Evolutionary conservation across 2,329 filamentous ascomycete genomes (phyloP).

Genomic region (Talaromyces amestolkiae): DNA sequence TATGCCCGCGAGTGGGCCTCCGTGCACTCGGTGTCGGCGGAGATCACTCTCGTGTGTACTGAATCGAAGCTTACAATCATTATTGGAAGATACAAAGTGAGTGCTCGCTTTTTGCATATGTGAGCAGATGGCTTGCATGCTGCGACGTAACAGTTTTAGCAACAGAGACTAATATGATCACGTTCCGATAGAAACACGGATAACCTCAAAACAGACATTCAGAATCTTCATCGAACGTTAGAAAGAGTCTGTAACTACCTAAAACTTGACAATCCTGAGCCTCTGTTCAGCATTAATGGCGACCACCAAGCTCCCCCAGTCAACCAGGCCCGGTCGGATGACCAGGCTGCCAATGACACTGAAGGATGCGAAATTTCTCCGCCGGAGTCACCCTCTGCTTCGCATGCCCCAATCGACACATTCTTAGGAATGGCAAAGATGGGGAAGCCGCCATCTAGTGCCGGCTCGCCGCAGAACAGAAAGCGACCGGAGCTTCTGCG

Average conservation of each 20-base stretch:
- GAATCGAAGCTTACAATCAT: constrained; percentile 46
- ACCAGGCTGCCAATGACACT: constrained; percentile 27
- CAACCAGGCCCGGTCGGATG: background rate
- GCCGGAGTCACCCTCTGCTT: constrained; percentile 33
- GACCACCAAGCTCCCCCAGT: background rate
- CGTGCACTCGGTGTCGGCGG: constrained; percentile 47
- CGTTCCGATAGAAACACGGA: constrained; percentile 28
- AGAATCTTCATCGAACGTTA: constrained; percentile 29
- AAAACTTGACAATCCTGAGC: constrained; percentile 29
- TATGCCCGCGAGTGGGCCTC: constrained; percentile 46
- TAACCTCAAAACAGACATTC: constrained; percentile 32
- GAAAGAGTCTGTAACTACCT: constrained; percentile 35
- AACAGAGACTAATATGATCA: background rate
- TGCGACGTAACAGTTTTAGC: background rate
- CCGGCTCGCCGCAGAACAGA: constrained; percentile 28
- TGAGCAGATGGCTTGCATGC: background rate
- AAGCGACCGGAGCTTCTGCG: constrained; percentile 20
- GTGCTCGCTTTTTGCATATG: background rate
- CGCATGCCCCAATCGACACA: constrained; percentile 38
- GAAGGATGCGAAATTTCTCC: constrained; percentile 38
- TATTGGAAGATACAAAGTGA: constrained; percentile 45
- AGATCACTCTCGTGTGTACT: constrained; percentile 47
- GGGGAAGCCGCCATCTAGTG: constrained; percentile 31
- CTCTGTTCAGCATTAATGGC: constrained; percentile 15
- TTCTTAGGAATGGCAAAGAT: constrained; percentile 37